Base-by-base conservation (phyloP, 495 filamentous ascomycete species). In the Aspergillus kassunensis region DNA sequence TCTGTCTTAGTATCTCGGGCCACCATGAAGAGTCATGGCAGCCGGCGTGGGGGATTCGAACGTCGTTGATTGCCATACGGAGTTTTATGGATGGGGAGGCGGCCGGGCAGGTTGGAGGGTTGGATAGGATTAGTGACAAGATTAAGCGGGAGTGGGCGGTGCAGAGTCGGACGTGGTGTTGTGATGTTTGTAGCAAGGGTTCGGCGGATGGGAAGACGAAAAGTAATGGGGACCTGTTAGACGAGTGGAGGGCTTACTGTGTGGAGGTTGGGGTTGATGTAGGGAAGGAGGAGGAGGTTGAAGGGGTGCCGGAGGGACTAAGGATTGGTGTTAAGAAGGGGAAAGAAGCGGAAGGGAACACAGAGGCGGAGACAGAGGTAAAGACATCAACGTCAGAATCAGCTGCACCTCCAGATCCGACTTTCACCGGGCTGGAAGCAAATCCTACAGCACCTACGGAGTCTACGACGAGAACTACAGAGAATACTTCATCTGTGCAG, bases 1-100 rank as follows among this genome's bases (percentile, higher is more conserved):
- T 98, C 57, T 98, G 93, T 65, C 81, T 98, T 6, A 85, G 80
- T 48, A 98, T 98, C 64, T 86, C 80, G 29, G 93, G 90, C 8
- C 92, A 97, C 69, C 93, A 98, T 70, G 93, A 96, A 68, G 93
- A 98, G 70, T 92, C 87, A 20, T 98, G 93, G 93, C 91, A 95
- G 78, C 93, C 93, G 1, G 93, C 93, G 1, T 98, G 93, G 93
- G 92, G 93, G 0, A 83, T 98, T 6, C 78, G 93, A 35, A 80
- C 78, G 20, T 77, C 80, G 49, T 51, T 84, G 41, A 59, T 77
- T 41, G 77, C 76, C 6, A 74, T 82, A 35, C 62, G 78, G 27
- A 73, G 70, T 50, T 82, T 83, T 45, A 78, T 80, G 61, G 69
- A 70, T 18, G 70, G 71, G 4, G 80, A 79, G 61, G 73, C 72